A percentile compares a stretch with the other conserved stretches of the same genome.
Conservation (phyloP, 108 stramenopile genomes). For the Bacterosira constricta region DNA sequence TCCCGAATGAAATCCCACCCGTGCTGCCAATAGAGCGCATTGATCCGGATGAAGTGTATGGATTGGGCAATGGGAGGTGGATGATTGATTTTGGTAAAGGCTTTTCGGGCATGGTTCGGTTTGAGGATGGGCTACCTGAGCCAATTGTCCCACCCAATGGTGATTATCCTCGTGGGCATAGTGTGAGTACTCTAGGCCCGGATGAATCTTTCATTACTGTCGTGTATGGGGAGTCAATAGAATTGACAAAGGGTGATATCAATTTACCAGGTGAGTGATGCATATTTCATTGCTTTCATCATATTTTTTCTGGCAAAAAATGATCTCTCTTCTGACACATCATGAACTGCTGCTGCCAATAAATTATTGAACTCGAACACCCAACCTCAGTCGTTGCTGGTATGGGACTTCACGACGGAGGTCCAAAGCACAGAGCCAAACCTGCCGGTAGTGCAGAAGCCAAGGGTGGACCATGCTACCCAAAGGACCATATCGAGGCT, state of each 20-base stretch:
- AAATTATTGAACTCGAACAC: too few species aligned
- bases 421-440: conserved; percentile 34
- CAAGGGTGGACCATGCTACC: conserved; percentile 51
- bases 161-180: conserved; percentile 41
- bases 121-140: conserved; percentile 43
- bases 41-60: conserved; percentile 42
- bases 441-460: conserved; percentile 22
- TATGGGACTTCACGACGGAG: conserved; percentile 48
- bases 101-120: conserved; percentile 53
- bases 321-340: too few species aligned
- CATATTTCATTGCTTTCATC: neutral
- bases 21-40: conserved; percentile 42
- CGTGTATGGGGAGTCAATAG: conserved; percentile 37
- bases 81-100: conserved; percentile 56
- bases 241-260: conserved; percentile 38
- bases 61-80: conserved; percentile 46
- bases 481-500: conserved; percentile 41
- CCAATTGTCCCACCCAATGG: conserved; percentile 40
- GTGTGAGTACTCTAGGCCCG: conserved; percentile 25
- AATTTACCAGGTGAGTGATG: conserved; percentile 25
- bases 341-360: too few species aligned
- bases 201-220: conserved; percentile 45
- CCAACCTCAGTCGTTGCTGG: conserved; percentile 34
- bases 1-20: conserved; percentile 45
- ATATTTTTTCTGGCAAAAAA: neutral